Conservation (phyloP, 1,139 yeast species). For the Hemisphaericaspora xylofermentans region DNA sequence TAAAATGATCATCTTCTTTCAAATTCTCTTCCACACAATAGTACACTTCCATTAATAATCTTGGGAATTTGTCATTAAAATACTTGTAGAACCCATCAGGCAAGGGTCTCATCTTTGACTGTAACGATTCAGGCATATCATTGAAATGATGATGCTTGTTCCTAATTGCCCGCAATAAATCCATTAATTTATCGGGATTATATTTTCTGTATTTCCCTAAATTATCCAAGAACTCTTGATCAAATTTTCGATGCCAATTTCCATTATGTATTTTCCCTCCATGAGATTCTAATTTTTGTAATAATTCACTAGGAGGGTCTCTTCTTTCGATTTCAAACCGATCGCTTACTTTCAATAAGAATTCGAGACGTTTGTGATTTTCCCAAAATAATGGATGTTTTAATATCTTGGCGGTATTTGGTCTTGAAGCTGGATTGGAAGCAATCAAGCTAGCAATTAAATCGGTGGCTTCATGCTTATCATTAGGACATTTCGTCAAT, state of each 20-base stretch:
- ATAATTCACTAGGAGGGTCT: constrained; percentile 76
- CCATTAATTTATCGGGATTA: constrained; percentile 74
- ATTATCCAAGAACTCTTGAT: constrained; percentile 69
- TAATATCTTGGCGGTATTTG: constrained; percentile 65
- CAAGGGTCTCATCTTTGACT: constrained; percentile 66
- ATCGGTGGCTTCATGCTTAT: constrained; percentile 66
- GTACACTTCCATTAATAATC: constrained; percentile 73
- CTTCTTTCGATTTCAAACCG: constrained; percentile 84
- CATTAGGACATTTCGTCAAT: constrained; percentile 41
- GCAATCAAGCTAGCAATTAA: constrained; percentile 71
- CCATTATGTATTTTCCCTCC: constrained; percentile 54
- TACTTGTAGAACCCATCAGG: constrained; percentile 83
- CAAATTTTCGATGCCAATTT: constrained; percentile 82
- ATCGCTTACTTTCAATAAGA: constrained; percentile 83
- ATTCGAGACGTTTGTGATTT: constrained; percentile 71
- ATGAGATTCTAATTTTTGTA: constrained; percentile 57
- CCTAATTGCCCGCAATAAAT: constrained; percentile 81
- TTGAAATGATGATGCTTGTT: constrained; percentile 92
- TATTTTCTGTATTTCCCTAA: constrained; percentile 90
- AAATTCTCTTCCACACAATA: constrained; percentile 58
- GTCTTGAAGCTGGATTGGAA: constrained; percentile 67
- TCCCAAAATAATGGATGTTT: constrained; percentile 91
- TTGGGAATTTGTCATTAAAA: constrained; percentile 75
- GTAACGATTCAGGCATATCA: constrained; percentile 71
- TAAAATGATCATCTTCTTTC: constrained; percentile 59